A percentile compares a stretch with the other conserved stretches of the same genome.
Evolutionary conservation across 2,329 filamentous ascomycete genomes (phyloP).

Genomic region (Nemania sp.): DNA sequence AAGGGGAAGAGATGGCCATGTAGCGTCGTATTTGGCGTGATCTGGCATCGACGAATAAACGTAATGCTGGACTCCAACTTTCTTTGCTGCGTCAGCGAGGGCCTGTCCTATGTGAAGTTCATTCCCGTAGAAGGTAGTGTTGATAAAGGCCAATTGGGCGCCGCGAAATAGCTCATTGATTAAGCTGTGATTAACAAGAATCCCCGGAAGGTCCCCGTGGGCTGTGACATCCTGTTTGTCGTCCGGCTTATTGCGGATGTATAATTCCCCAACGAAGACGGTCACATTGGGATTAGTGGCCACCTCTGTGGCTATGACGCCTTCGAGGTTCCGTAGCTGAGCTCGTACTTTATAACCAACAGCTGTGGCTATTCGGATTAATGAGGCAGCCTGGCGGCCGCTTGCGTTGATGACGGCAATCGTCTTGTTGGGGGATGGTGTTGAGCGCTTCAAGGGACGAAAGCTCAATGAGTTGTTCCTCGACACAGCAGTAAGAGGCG

Average conservation of each 20-base stretch:
- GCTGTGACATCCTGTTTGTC: slow-evolving; percentile 74
- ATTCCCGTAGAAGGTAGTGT: slow-evolving; percentile 97
- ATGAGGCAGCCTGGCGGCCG: slow-evolving; percentile 93
- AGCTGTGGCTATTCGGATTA: slow-evolving; percentile 93
- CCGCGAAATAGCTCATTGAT: slow-evolving; percentile 84
- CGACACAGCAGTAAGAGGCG: slow-evolving; percentile 62
- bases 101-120: slow-evolving; percentile 90
- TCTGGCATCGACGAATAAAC: slow-evolving; percentile 98
- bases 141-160: slow-evolving; percentile 93
- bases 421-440: slow-evolving; percentile 76
- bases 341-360: slow-evolving; percentile 94
- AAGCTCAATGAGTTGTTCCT: slow-evolving; percentile 72
- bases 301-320: slow-evolving; percentile 89
- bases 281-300: slow-evolving; percentile 81
- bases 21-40: slow-evolving; percentile 80
- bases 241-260: slow-evolving; percentile 65
- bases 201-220: slow-evolving; percentile 71
- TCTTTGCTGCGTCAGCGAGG: slow-evolving; percentile 89
- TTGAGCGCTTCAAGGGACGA: slow-evolving; percentile 69
- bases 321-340: slow-evolving; percentile 87
- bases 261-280: slow-evolving; percentile 73
- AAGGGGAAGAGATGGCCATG: slow-evolving; percentile 86
- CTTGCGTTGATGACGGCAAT: slow-evolving; percentile 96
- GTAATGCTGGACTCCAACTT: slow-evolving; percentile 86
- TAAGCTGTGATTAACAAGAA: slow-evolving; percentile 77